Evolutionary conservation across 2,329 filamentous ascomycete genomes (phyloP).

Genomic region (Penicillium fuscoglaucum): DNA sequence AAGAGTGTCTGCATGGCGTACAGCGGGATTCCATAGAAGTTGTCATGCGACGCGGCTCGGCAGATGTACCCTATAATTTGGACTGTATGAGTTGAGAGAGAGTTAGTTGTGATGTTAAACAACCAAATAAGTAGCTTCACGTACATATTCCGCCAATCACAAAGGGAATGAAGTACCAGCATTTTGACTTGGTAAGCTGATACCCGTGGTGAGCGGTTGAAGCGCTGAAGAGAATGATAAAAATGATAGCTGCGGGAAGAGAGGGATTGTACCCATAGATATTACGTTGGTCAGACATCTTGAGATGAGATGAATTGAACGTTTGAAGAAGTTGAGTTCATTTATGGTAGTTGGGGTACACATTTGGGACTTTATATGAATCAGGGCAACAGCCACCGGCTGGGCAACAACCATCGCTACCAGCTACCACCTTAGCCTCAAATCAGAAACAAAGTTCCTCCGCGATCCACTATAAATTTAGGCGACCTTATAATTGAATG

Average conservation of each 20-base stretch:
- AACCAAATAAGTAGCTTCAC: conserved; percentile 5
- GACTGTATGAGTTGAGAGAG: conserved; percentile 37
- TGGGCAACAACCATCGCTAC: neutral
- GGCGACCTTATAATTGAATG: neutral
- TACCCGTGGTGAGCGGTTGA: conserved; percentile 46
- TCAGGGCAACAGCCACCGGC: neutral
- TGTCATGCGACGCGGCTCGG: conserved; percentile 28
- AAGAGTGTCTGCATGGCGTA: conserved; percentile 38
- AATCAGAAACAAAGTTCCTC: neutral
- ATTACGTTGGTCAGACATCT: conserved; percentile 18
- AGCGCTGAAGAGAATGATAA: conserved; percentile 48
- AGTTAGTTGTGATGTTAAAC: neutral
- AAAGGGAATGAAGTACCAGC: conserved; percentile 51
- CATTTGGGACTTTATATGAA: conserved; percentile 1
- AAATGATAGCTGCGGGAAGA: conserved; percentile 48
- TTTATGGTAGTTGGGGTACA: neutral
- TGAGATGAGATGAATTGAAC: neutral
- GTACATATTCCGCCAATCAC: conserved; percentile 42
- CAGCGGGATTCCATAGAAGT: conserved; percentile 24
- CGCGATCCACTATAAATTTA: conserved; percentile 6
- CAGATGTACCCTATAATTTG: conserved; percentile 42
- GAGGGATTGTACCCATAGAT: conserved; percentile 49
- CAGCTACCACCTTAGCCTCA: neutral
- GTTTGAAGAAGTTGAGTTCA: neutral
- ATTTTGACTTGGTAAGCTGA: conserved; percentile 45